Evolutionary conservation across 1,284 basidiomycete species (phyloP), one percentile per base, ranked within the genome.

Genomic region (Tetrapyrgos nigripes): DNA sequence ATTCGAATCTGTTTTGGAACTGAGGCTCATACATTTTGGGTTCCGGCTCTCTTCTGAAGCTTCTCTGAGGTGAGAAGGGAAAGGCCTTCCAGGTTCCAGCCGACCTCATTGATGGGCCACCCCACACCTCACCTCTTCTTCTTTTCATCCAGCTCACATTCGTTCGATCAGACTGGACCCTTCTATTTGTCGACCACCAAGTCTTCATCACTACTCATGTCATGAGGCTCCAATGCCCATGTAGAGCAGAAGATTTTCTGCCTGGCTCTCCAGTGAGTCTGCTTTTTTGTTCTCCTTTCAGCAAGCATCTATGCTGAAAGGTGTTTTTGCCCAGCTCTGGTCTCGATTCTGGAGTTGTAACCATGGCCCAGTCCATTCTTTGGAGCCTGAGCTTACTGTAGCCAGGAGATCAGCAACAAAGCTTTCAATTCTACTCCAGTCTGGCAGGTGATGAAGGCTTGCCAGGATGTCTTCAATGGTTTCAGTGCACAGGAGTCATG

Each of bases 381-480:
- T 40, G 28, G 27, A 51, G 55, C 33, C 46, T 4, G 23, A 17
- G 21, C 33, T 45, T 24, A 37, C 54, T 53, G 21, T 28, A 10
- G 28, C 4, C 17, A 24, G 4, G 49, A 53, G 29, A 37, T 40
- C 11, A 5, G 8, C 14, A 26, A 14, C 19, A 21, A 40, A 9
- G 8, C 35, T 6, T 10, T 43, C 8, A 35, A 53, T 19, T 14
- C 21, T 24, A 43, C 19, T 6, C 51, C 58, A 13, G 48, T 60
- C 13, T 60, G 37, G 27, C n/a, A 9, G 10, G 13, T 33, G 4
- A 60, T 60, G 43, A 60, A 56, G 44, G 14, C 27, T 5, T 3
- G 17, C 14, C 58, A 60, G 31, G 48, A 54, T 27, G 58, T 57
- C 17, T 60, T 52, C 33, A 60, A 60, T 53, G 58, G 58, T 26